Percentiles rank a stretch among this genome's conserved stretches.
These are phyloP conservation scores for Cudoniella acicularis DNA, from an alignment of 495 filamentous ascomycete species.

Conservation along the genomic window DNA sequence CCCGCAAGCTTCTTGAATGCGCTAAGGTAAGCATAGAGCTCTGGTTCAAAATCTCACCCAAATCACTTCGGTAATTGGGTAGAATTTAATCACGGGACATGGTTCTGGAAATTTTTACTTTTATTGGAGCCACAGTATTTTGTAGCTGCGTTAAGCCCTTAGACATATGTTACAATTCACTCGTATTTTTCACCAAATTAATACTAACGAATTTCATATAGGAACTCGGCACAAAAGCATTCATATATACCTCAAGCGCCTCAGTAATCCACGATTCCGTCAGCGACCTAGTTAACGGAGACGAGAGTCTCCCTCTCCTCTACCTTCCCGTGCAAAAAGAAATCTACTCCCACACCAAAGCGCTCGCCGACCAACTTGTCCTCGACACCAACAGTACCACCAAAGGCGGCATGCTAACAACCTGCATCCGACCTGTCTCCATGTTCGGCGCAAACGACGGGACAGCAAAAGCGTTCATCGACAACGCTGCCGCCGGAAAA, in stretches of 20 bases:
- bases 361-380: constrained; percentile 78
- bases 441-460: constrained; percentile 84
- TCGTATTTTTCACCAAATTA: background rate
- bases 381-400: constrained; percentile 66
- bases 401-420: constrained; percentile 56
- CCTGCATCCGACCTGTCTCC: constrained; percentile 75
- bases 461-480: constrained; percentile 36
- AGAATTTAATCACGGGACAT: too few relatives aligned
- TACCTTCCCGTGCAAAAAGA: background rate
- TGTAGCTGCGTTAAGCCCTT: background rate
- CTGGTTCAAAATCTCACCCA: too few relatives aligned
- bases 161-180: background rate
- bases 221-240: constrained; percentile 4
- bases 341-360: constrained; percentile 45
- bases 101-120: too few relatives aligned
- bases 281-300: constrained; percentile 1
- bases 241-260: constrained; percentile 10
- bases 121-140: too few relatives aligned
- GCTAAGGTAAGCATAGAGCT: background rate
- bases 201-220: background rate
- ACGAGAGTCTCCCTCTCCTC: constrained; percentile 2
- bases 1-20: constrained; percentile 4
- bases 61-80: too few relatives aligned
- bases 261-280: constrained; percentile 51
- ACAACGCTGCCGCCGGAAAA: constrained; percentile 35